phyloP scores from a whole-genome alignment of 768 basidiomycete genomes.

The Pleurotus tuber-regium region DNA sequence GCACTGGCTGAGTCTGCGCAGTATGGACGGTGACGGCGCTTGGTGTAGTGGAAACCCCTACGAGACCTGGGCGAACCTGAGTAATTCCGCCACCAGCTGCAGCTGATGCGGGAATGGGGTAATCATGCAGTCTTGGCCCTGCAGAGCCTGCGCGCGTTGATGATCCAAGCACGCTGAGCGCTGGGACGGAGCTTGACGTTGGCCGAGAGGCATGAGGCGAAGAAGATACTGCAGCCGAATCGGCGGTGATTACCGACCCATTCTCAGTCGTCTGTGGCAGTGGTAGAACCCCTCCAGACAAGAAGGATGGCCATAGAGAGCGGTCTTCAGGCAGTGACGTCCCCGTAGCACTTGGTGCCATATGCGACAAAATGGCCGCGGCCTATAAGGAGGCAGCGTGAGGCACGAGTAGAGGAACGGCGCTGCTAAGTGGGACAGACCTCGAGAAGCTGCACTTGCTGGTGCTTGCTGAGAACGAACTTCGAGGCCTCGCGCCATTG shows the following conservation, averaged over 20 bases:
- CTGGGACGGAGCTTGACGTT: constrained; percentile 55
- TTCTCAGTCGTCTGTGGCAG: constrained; percentile 33
- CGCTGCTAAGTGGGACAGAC: constrained; percentile 33
- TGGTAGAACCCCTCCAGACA: constrained; percentile 69
- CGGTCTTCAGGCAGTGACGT: constrained; percentile 90
- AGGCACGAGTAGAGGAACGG: not conserved
- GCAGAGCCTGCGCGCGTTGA: constrained; percentile 28
- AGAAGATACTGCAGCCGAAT: too few relatives aligned
- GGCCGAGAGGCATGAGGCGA: constrained; percentile 20
- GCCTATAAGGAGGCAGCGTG: constrained; percentile 45
- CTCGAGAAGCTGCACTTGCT: constrained; percentile 96
- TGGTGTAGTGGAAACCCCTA: constrained; percentile 31
- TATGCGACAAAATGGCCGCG: constrained; percentile 90
- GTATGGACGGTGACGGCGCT: too few relatives aligned
- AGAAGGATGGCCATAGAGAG: constrained; percentile 85
- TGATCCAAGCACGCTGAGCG: constrained; percentile 22
- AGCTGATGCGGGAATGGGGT: constrained; percentile 42
- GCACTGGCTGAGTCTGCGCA: constrained; percentile 11
- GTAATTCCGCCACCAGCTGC: constrained; percentile 41
- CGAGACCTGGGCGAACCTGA: constrained; percentile 59
- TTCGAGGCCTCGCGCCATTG: constrained; percentile 95
- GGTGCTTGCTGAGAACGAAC: constrained; percentile 91
- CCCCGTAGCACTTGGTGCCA: constrained; percentile 63
- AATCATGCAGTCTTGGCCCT: constrained; percentile 68
- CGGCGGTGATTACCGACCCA: too few relatives aligned